Evolutionary conservation across 345 rosid genomes (phyloP).

Genomic region (Brassica juncea): DNA sequence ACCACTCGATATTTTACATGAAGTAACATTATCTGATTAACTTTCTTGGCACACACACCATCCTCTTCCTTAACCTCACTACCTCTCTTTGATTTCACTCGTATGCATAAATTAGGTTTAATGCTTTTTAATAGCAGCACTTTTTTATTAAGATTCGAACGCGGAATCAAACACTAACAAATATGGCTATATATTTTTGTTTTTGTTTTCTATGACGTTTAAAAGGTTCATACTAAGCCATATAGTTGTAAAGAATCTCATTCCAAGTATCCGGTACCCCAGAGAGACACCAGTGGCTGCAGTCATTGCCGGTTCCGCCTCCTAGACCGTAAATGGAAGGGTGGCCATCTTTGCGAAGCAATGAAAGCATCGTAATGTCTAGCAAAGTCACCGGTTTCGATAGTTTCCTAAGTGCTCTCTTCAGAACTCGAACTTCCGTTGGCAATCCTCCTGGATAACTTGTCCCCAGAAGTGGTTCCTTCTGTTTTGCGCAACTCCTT

Average conservation of each 20-base stretch:
- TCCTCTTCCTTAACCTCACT: constrained; percentile 4
- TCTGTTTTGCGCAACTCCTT: constrained; percentile 60
- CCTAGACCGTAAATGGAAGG: constrained; percentile 75
- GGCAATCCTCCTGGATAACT: constrained; percentile 70
- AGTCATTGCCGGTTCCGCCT: constrained; percentile 54
- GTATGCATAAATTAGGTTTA: not conserved
- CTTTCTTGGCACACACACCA: not conserved
- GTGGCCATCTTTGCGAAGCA: constrained; percentile 87
- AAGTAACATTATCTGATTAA: not conserved
- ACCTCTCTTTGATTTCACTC: not conserved
- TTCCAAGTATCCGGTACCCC: constrained; percentile 98
- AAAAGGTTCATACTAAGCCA: constrained; percentile 13
- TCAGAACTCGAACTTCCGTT: constrained; percentile 54
- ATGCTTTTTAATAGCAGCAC: not conserved
- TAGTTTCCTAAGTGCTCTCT: constrained; percentile 50
- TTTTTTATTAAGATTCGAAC: constrained; percentile 13
- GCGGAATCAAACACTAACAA: constrained; percentile 12
- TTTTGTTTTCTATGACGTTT: not conserved
- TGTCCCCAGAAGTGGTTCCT: constrained; percentile 56
- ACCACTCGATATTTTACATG: not conserved
- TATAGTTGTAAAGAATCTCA: constrained; percentile 65
- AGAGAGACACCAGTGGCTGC: constrained; percentile 93
- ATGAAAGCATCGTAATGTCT: constrained; percentile 67
- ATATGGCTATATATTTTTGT: constrained; percentile 4
- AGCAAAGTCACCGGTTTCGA: constrained; percentile 57